These are phyloP conservation scores for Solanum corneliomulleri DNA, from an alignment of 257 asterid genomes.

Conservation along the genomic window DNA sequence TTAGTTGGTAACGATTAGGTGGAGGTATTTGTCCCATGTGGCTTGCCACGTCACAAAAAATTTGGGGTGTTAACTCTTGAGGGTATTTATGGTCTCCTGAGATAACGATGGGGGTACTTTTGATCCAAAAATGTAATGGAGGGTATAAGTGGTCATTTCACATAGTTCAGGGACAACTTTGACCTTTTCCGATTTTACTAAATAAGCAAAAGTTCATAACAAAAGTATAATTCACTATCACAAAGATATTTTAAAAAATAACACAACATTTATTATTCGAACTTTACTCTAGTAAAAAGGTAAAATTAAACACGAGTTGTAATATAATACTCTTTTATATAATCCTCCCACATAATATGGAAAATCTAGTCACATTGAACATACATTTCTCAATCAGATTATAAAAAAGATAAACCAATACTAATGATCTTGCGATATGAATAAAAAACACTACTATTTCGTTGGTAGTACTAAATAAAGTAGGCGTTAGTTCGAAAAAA, in stretches of 20 bases:
- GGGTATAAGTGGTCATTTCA: too few relatives aligned
- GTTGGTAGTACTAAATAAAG: not conserved
- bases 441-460: not conserved
- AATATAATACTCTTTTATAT: not conserved
- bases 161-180: too few relatives aligned
- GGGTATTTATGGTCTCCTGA: too few relatives aligned
- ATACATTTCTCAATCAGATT: not conserved
- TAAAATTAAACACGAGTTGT: not conserved
- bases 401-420: not conserved
- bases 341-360: not conserved
- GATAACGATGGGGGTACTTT: too few relatives aligned
- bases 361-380: not conserved
- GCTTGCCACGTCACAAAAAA: too few relatives aligned
- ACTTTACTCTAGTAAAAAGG: not conserved
- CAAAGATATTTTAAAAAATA: not conserved
- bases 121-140: too few relatives aligned
- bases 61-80: too few relatives aligned
- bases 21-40: too few relatives aligned
- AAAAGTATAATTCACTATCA: not conserved
- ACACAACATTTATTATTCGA: not conserved
- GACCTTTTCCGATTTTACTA: not conserved
- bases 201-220: not conserved
- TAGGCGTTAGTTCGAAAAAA: not conserved
- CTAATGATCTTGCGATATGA: not conserved
- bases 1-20: too few relatives aligned